Evolutionary conservation across 345 rosid species (phyloP), one percentile per base, ranked within the genome.

Genomic region (Hypericum perforatum): DNA sequence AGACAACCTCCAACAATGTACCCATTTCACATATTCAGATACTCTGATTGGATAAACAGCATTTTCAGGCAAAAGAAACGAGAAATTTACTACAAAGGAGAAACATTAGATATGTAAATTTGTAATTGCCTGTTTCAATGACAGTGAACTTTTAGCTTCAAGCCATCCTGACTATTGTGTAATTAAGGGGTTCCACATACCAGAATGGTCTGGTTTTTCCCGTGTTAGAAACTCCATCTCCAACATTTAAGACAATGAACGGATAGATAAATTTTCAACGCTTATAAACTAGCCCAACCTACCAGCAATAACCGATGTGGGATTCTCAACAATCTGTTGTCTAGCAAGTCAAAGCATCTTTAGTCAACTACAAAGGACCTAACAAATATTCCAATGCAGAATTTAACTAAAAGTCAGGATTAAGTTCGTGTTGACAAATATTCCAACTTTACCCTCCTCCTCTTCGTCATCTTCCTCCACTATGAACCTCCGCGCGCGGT

Each of bases 271-370:
- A n/a, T n/a, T n/a, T n/a, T n/a, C n/a, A n/a, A n/a, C n/a, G n/a
- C n/a, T n/a, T n/a, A n/a, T n/a, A n/a, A n/a, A n/a, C 41, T 88
- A 94, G 67, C 98, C 95, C 98, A 84, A 88, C 81, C 88, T 95
- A 70, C 85, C 97, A 6, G 95, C 97, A 73, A 88, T 73, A 75
- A 88, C 80, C 65, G 98, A 96, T 88, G 82, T 81, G 80, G 15
- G 16, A 16, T 46, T 62, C 11, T 60, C 43, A 71, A 66, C 13
- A 10, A 10, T 41, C 10, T 10, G 6, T 43, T 43, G 13, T 43
- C 13, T n/a, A n/a, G n/a, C n/a, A n/a, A n/a, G n/a, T n/a, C n/a
- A n/a, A n/a, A n/a, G n/a, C n/a, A n/a, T n/a, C n/a, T n/a, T n/a
- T n/a, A n/a, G n/a, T n/a, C n/a, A n/a, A n/a, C n/a, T n/a, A n/a